Percentiles rank a stretch among this genome's conserved stretches.
phyloP scores from a whole-genome alignment of 1,139 yeast species.

The Pichia sp. region DNA sequence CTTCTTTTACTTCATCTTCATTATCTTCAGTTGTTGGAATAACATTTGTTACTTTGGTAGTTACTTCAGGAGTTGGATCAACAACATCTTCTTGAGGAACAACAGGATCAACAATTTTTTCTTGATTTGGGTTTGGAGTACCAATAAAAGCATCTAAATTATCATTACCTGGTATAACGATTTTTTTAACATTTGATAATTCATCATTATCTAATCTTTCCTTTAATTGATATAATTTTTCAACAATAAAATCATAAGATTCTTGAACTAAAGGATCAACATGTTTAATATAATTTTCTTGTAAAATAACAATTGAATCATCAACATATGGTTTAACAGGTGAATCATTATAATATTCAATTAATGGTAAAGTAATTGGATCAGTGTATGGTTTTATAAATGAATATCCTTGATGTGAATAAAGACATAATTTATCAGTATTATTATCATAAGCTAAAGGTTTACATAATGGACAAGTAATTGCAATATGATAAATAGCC shows the following conservation, averaged over 20 bases:
- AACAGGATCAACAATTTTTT: constrained; percentile 6
- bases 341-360: constrained; percentile 17
- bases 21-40: no score
- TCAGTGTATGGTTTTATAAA: constrained; percentile 19
- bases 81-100: constrained; percentile 11
- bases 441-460: constrained; percentile 10
- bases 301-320: not conserved
- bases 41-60: not conserved
- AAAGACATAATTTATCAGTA: constrained; percentile 20
- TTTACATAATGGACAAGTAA: constrained; percentile 12
- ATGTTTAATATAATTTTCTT: not conserved
- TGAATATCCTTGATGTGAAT: constrained; percentile 18
- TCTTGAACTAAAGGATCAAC: constrained; percentile 1
- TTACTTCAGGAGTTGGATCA: constrained; percentile 9
- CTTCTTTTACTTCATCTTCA: constrained; percentile 4
- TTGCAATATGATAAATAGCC: constrained; percentile 10
- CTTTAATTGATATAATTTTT: not conserved
- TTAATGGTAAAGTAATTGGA: constrained; percentile 13
- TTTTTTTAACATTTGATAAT: constrained; percentile 8
- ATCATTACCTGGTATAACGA: constrained; percentile 10
- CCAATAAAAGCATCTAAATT: constrained; percentile 9
- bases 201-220: constrained; percentile 8
- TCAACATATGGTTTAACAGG: constrained; percentile 24
- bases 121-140: constrained; percentile 4
- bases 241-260: constrained; percentile 1